A percentile compares a stretch with the other conserved stretches of the same genome.
phyloP scores from a whole-genome alignment of 441 rosid genomes.

The Arabidopsis lyrata region DNA sequence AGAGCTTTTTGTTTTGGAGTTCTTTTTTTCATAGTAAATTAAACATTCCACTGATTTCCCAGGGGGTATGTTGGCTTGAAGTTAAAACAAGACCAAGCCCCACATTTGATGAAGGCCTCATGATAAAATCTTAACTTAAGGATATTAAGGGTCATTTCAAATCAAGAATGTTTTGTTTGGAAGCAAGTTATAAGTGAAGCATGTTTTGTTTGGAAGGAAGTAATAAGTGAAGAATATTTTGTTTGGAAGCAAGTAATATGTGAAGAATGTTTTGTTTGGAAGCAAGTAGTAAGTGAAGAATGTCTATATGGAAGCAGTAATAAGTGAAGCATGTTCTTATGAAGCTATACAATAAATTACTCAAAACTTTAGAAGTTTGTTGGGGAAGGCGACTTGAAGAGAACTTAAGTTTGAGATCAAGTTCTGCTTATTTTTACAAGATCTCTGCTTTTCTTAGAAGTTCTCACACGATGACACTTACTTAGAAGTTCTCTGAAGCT shows the following conservation, averaged over 20 bases:
- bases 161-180: slow-evolving; percentile 65
- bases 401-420: slow-evolving; percentile 68
- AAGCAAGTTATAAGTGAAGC: slow-evolving; percentile 63
- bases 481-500: slow-evolving; percentile 51
- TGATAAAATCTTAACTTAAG: slow-evolving; percentile 65
- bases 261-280: slow-evolving; percentile 70
- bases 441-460: slow-evolving; percentile 57
- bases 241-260: slow-evolving; percentile 51
- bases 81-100: slow-evolving; percentile 98
- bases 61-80: slow-evolving; percentile 98
- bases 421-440: slow-evolving; percentile 75
- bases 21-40: slow-evolving; percentile 57
- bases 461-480: slow-evolving; percentile 43
- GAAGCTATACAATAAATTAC: slow-evolving; percentile 67
- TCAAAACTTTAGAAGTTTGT: slow-evolving; percentile 73
- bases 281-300: slow-evolving; percentile 56
- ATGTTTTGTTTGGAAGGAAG: slow-evolving; percentile 59
- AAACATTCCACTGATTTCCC: slow-evolving; percentile 86
- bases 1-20: slow-evolving; percentile 45
- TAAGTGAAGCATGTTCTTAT: slow-evolving; percentile 54
- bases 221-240: slow-evolving; percentile 60
- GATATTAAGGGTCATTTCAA: slow-evolving; percentile 65
- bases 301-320: slow-evolving; percentile 61
- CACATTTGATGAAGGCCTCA: slow-evolving; percentile 83
- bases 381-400: slow-evolving; percentile 61